Conservation (phyloP, 2,329 filamentous ascomycete species). For the Cladobotryum mycophilum region DNA sequence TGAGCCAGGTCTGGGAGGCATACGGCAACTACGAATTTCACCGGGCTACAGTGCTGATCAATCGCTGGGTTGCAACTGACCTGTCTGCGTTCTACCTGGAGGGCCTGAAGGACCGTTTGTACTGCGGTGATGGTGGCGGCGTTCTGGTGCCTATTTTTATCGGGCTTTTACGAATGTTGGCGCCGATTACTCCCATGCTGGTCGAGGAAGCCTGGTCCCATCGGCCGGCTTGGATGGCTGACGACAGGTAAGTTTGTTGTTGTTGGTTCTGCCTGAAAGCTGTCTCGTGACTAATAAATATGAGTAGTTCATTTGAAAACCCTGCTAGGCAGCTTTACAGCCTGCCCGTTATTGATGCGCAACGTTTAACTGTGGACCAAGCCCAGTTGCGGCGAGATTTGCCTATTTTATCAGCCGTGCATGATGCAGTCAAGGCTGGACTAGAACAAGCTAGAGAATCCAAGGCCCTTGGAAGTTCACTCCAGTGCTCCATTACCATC, state of each 20-base stretch:
- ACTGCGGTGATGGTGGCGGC: conserved; percentile 69
- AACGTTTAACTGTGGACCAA: conserved; percentile 33
- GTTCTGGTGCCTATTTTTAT: conserved; percentile 61
- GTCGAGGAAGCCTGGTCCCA: conserved; percentile 86
- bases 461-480: conserved; percentile 71
- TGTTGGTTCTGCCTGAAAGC: background rate
- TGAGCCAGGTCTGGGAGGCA: conserved; percentile 56
- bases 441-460: conserved; percentile 66
- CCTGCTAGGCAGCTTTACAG: conserved; percentile 45
- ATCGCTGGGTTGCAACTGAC: conserved; percentile 74
- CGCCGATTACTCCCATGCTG: conserved; percentile 72
- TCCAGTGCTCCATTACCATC: conserved; percentile 68
- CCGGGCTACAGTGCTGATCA: conserved; percentile 66
- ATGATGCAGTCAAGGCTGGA: conserved; percentile 64
- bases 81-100: conserved; percentile 94
- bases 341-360: conserved; percentile 35
- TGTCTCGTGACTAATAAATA: conserved; percentile 13
- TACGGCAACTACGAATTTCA: conserved; percentile 76
- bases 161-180: conserved; percentile 70
- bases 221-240: conserved; percentile 58
- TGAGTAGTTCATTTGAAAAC: conserved; percentile 21
- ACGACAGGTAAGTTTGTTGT: conserved; percentile 33
- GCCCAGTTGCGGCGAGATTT: conserved; percentile 36
- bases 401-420: conserved; percentile 46
- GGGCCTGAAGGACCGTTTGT: conserved; percentile 82